These are phyloP conservation scores for Amniculicola lignicola DNA, from an alignment of 495 filamentous ascomycete genomes.

Conservation along the genomic window DNA sequence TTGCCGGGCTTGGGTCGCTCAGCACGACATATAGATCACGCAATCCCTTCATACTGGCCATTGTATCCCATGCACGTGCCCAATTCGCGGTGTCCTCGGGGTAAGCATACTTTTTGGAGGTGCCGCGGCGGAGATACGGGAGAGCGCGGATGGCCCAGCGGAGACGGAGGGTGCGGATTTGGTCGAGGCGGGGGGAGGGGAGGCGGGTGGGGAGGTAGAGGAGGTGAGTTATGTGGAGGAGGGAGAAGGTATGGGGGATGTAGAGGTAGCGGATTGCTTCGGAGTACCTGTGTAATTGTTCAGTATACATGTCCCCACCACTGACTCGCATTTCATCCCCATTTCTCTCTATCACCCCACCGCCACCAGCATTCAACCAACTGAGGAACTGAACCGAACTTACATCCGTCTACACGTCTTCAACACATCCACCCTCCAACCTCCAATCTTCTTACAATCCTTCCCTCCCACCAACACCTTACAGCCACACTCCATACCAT, in stretches of 20 bases:
- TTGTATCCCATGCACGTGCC: constrained; percentile 16
- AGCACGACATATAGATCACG: constrained; percentile 24
- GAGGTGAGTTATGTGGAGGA: constrained; percentile 29
- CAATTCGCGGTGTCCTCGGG: constrained; percentile 32
- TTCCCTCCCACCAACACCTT: constrained; percentile 18
- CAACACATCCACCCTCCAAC: background rate
- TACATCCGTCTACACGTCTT: constrained; percentile 22
- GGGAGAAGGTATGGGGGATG: constrained; percentile 24
- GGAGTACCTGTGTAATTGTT: constrained; percentile 14
- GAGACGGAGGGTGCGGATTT: constrained; percentile 26
- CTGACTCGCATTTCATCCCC: background rate
- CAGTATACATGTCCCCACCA: constrained; percentile 1
- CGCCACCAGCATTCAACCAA: background rate
- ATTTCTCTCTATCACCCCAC: background rate
- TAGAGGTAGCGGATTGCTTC: constrained; percentile 28
- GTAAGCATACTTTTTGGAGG: constrained; percentile 10
- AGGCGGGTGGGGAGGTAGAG: constrained; percentile 25
- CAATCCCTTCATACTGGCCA: constrained; percentile 19
- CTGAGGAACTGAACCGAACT: background rate
- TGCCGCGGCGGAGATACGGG: constrained; percentile 17
- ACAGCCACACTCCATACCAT: constrained; percentile 10
- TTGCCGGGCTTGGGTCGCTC: constrained; percentile 11
- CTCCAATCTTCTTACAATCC: constrained; percentile 2
- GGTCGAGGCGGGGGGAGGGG: constrained; percentile 14
- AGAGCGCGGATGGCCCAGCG: constrained; percentile 28